Conservation (phyloP, 1,284 basidiomycete species). For the Porogramme epimiltina region DNA sequence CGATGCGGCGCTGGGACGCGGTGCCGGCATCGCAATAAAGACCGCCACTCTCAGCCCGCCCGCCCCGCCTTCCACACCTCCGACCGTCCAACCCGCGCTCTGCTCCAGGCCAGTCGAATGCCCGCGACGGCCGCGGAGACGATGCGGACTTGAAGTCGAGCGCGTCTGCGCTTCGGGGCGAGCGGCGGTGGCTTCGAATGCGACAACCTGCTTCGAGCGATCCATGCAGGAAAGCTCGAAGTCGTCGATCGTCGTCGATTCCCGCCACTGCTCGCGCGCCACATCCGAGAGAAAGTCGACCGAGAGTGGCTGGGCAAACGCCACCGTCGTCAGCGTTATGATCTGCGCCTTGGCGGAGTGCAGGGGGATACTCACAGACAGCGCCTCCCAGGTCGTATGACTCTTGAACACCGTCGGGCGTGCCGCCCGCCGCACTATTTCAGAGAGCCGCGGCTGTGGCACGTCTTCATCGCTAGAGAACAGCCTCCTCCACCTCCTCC, state of each 20-base stretch:
- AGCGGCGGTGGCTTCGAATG: too few relatives aligned
- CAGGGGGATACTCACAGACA: conserved; percentile 1
- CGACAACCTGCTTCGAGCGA: too few relatives aligned
- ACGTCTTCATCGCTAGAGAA: not conserved
- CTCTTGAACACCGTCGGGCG: too few relatives aligned
- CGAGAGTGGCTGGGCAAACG: not conserved
- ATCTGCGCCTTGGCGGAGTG: not conserved
- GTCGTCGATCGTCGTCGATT: not conserved
- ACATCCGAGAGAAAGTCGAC: not conserved
- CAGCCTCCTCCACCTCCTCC: not conserved
- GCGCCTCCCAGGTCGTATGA: not conserved
- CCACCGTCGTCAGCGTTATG: not conserved
- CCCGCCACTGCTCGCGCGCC: not conserved
- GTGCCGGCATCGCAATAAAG: conserved; percentile 10
- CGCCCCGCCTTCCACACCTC: not conserved
- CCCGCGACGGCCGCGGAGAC: too few relatives aligned
- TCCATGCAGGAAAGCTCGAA: too few relatives aligned
- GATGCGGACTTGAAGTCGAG: too few relatives aligned
- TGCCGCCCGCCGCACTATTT: not conserved
- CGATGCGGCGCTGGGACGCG: not conserved
- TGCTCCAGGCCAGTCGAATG: too few relatives aligned
- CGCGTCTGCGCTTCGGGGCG: too few relatives aligned
- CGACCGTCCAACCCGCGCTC: not conserved
- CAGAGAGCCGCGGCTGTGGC: not conserved
- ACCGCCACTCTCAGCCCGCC: conserved; percentile 4